Evolutionary conservation across 305 asterid species (phyloP).

Genomic region (Euphrasia arctica): DNA sequence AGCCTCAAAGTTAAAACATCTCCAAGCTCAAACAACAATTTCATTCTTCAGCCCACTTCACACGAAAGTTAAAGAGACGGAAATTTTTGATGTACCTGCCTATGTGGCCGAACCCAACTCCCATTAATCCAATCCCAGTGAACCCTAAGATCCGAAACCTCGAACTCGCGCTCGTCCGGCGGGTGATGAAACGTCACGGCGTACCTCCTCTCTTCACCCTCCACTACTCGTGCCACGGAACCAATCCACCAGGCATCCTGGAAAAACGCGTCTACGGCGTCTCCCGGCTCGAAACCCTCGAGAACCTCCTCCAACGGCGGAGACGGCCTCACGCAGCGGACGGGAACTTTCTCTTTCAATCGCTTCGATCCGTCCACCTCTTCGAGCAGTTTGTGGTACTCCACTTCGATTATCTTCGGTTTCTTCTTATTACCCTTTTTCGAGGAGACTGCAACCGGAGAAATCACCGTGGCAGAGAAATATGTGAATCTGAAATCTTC

Average conservation of each 20-base stretch:
- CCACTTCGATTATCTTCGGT: constrained; percentile 32
- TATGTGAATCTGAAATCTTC: constrained; percentile 44
- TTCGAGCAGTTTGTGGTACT: constrained; percentile 44
- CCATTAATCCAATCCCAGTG: constrained; percentile 62
- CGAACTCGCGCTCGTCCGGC: constrained; percentile 52
- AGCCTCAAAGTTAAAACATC: too few relatives aligned
- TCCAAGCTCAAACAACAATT: too few relatives aligned
- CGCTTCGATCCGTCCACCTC: constrained; percentile 38
- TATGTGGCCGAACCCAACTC: constrained; percentile 51
- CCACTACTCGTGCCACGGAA: constrained; percentile 29
- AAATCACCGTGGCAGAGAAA: constrained; percentile 48
- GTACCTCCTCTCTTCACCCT: constrained; percentile 35
- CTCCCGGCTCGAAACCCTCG: constrained; percentile 34
- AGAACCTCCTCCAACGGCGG: constrained; percentile 37
- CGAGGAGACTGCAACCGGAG: constrained; percentile 1
- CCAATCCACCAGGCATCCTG: constrained; percentile 84
- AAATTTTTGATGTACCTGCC: constrained; percentile 38
- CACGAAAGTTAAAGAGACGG: too few relatives aligned
- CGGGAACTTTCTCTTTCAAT: constrained; percentile 38
- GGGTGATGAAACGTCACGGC: constrained; percentile 46
- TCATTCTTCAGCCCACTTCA: too few relatives aligned
- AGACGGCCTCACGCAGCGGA: constrained; percentile 40
- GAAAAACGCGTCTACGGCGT: constrained; percentile 63
- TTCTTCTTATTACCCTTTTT: constrained; percentile 22
- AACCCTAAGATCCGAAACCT: constrained; percentile 41